These are phyloP conservation scores for Hyphopichia homilentoma DNA, from an alignment of 805 yeast species.

Conservation along the genomic window DNA sequence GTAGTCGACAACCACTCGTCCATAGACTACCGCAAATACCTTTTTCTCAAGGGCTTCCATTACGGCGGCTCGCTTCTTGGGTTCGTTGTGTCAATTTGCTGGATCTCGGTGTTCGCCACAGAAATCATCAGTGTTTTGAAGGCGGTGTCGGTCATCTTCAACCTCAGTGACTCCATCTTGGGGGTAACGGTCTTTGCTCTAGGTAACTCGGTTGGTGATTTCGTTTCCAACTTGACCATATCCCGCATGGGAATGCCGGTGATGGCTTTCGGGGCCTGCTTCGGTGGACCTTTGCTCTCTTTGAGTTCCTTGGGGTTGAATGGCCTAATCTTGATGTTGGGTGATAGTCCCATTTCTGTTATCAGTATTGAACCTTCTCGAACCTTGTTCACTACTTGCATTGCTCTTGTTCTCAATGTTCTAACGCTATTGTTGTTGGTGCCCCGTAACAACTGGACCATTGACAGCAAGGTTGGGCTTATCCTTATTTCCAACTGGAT, in stretches of 20 bases:
- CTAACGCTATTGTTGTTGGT: constrained; percentile 14
- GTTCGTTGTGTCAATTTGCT: constrained; percentile 59
- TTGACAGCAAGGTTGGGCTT: constrained; percentile 31
- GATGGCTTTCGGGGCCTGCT: constrained; percentile 94
- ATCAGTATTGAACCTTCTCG: constrained; percentile 13
- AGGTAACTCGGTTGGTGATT: constrained; percentile 90
- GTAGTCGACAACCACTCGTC: not conserved
- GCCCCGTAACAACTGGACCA: constrained; percentile 25
- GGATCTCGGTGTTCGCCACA: constrained; percentile 68
- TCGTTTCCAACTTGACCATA: constrained; percentile 77
- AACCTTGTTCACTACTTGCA: constrained; percentile 18
- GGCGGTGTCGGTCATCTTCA: constrained; percentile 53
- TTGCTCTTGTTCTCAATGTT: constrained; percentile 20
- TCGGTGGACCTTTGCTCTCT: constrained; percentile 86
- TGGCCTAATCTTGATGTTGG: constrained; percentile 40
- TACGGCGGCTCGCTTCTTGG: constrained; percentile 44
- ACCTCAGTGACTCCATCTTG: constrained; percentile 70
- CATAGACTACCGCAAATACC: constrained; percentile 4
- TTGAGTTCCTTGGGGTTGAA: constrained; percentile 79
- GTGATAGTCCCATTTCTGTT: constrained; percentile 7
- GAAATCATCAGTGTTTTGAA: constrained; percentile 66
- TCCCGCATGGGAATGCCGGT: constrained; percentile 78
- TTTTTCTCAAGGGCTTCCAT: not conserved
- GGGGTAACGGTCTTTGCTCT: constrained; percentile 88
- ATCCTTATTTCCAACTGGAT: constrained; percentile 30